These are phyloP conservation scores for Pestalotiopsis sp. DNA, from an alignment of 2,329 filamentous ascomycete species.

Conservation along the genomic window DNA sequence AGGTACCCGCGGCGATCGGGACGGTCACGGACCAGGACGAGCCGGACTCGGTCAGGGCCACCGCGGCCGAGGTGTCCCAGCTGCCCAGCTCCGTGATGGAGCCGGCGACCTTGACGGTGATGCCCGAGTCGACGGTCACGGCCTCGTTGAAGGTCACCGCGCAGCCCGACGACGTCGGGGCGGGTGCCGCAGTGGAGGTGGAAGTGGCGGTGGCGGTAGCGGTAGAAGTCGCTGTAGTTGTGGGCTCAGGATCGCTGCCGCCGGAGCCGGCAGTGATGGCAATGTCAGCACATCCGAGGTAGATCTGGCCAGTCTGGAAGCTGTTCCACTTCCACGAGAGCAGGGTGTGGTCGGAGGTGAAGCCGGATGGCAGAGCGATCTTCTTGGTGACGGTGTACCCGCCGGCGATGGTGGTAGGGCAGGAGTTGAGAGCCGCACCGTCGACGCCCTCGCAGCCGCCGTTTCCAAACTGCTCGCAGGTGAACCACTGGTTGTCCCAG, in stretches of 20 bases:
- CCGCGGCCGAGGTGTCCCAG: slow-evolving; percentile 42
- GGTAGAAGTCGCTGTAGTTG: slow-evolving; percentile 34
- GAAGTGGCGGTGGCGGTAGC: slow-evolving; percentile 38
- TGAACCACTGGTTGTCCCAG: slow-evolving; percentile 56
- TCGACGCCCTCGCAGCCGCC: slow-evolving; percentile 48
- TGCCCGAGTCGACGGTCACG: slow-evolving; percentile 43
- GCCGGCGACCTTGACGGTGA: slow-evolving; percentile 44
- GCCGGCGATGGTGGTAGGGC: slow-evolving; percentile 52
- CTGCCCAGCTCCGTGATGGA: slow-evolving; percentile 40
- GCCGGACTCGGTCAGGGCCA: slow-evolving; percentile 45
- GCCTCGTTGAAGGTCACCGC: slow-evolving; percentile 37
- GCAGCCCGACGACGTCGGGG: slow-evolving; percentile 21
- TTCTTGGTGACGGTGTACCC: slow-evolving; percentile 55
- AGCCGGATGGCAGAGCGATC: slow-evolving; percentile 48
- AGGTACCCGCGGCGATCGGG: slow-evolving; percentile 42
- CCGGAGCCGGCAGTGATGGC: slow-evolving; percentile 33
- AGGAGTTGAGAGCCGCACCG: slow-evolving; percentile 42
- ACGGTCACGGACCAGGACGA: slow-evolving; percentile 48
- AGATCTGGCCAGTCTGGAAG: slow-evolving; percentile 55
- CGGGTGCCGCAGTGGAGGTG: slow-evolving; percentile 18
- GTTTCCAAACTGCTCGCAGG: slow-evolving; percentile 47
- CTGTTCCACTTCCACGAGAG: slow-evolving; percentile 57
- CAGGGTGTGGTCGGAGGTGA: slow-evolving; percentile 49
- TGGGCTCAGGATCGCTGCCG: slow-evolving; percentile 50
- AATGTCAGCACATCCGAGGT: slow-evolving; percentile 55